These are phyloP conservation scores for Somion occarium DNA, from an alignment of 1,284 basidiomycete species.

Conservation along the genomic window DNA sequence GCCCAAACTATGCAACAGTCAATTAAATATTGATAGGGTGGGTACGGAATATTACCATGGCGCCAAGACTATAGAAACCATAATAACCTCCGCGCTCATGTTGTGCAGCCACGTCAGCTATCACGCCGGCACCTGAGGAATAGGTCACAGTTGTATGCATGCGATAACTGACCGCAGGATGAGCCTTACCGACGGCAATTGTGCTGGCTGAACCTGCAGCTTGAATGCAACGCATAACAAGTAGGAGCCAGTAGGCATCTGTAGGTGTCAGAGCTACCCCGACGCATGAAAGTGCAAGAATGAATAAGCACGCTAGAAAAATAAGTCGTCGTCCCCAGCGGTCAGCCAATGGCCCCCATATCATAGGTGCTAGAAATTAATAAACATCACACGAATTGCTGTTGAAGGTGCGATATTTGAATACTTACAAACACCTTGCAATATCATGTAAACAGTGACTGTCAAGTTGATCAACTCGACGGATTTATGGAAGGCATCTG, in stretches of 20 bases:
- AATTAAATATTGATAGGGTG: too few relatives aligned
- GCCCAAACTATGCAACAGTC: slow-evolving; percentile 29
- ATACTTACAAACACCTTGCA: slow-evolving; percentile 66
- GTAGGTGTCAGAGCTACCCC: slow-evolving; percentile 44
- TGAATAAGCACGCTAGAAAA: slow-evolving; percentile 37
- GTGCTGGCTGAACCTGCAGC: slow-evolving; percentile 43
- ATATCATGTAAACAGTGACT: slow-evolving; percentile 74
- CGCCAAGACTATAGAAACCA: slow-evolving; percentile 32
- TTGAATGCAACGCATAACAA: slow-evolving; percentile 44
- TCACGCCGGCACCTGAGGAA: slow-evolving; percentile 32
- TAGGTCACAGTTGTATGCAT: not conserved
- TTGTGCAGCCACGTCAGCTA: slow-evolving; percentile 35
- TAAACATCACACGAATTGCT: too few relatives aligned
- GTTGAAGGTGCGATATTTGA: too few relatives aligned
- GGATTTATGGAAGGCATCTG: slow-evolving; percentile 56
- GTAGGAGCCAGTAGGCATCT: slow-evolving; percentile 41
- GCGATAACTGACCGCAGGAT: not conserved
- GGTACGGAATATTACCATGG: slow-evolving; percentile 29
- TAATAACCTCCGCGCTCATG: slow-evolving; percentile 36
- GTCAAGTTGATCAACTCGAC: slow-evolving; percentile 71
- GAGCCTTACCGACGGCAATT: slow-evolving; percentile 33
- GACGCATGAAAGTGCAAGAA: slow-evolving; percentile 36
- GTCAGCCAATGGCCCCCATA: slow-evolving; percentile 44
- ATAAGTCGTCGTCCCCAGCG: slow-evolving; percentile 41
- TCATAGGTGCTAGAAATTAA: slow-evolving; percentile 37